Conservation (phyloP, 495 filamentous ascomycete genomes). For the Penicillium turbatum region DNA sequence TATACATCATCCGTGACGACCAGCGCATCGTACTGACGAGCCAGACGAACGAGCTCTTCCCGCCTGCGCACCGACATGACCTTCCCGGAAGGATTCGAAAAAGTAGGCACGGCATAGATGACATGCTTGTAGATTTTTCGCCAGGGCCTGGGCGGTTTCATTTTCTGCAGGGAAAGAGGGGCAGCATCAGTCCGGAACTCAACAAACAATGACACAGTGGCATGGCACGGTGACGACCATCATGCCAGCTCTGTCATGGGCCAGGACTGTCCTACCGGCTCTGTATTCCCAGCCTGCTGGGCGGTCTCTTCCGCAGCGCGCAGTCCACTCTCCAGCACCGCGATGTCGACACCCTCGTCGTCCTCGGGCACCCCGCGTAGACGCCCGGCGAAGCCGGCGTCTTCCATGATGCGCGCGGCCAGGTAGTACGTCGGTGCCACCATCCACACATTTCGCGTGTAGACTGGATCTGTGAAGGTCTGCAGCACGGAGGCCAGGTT, state of each 20-base stretch:
- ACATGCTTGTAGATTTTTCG: slow-evolving; percentile 74
- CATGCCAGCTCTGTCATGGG: not conserved
- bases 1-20: slow-evolving; percentile 89
- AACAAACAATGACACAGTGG: not conserved
- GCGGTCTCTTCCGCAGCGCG: slow-evolving; percentile 35
- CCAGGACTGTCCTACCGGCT: slow-evolving; percentile 34
- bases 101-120: slow-evolving; percentile 80
- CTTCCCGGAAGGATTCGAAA: slow-evolving; percentile 73
- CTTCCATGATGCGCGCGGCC: slow-evolving; percentile 73
- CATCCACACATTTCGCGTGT: slow-evolving; percentile 73
- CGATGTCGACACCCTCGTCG: slow-evolving; percentile 66
- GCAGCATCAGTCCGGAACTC: slow-evolving; percentile 10
- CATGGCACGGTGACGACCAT: not conserved
- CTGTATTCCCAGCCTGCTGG: slow-evolving; percentile 22
- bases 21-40: slow-evolving; percentile 68
- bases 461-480: slow-evolving; percentile 71
- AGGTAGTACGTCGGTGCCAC: slow-evolving; percentile 78
- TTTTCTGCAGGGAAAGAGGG: slow-evolving; percentile 22
- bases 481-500: slow-evolving; percentile 67
- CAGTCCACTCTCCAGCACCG: slow-evolving; percentile 48
- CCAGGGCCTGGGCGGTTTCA: slow-evolving; percentile 43
- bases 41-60: slow-evolving; percentile 58
- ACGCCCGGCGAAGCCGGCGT: slow-evolving; percentile 61
- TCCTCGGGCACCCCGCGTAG: slow-evolving; percentile 68
- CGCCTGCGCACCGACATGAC: slow-evolving; percentile 64